Evolutionary conservation across 768 basidiomycete genomes (phyloP), one percentile per base, ranked within the genome.

Genomic region (Termitomyces sp.): DNA sequence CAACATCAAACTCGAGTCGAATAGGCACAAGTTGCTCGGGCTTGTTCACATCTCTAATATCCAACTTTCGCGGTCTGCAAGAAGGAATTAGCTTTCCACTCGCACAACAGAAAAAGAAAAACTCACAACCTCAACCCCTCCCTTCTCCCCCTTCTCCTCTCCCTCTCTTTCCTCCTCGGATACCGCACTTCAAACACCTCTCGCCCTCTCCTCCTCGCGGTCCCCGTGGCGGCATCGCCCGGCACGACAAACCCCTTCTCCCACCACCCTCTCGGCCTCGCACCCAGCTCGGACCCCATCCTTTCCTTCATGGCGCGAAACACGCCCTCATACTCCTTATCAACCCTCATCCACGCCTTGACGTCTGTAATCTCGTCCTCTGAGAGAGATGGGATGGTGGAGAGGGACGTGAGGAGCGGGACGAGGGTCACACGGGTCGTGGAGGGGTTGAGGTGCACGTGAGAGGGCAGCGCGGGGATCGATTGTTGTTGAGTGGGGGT

Each of bases 1-100:
- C 97, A 47, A 95, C 88, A 64, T 99, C 97, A 65, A 98, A 87
- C 70, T 99, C 97, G 51, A 99, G 77, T n/a, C 97, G 85, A 40
- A 99, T 89, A 3, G 97, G 97, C 4, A 98, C 88, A 27, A 99
- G 87, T 63, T 85, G 80, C 66, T 99, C 97, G 12, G 82, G 79
- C 27, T 80, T 76, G 62, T 84, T 79, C 5, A 82, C 82, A 34
- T 86, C 79, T 52, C 83, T 79, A 6, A 75, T 65, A 8, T 77
- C 72, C 23, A 90, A 65, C 62, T 79, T 83, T 54, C 85, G 75
- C 12, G 91, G 90, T 59, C 87, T 89, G 53, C 10, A 4, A 25
- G 34, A 48, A 58, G 25, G n/a, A 47, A 60, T 52, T 11, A 64
- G 55, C 34, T n/a, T n/a, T n/a, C n/a, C n/a, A n/a, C n/a, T n/a